Evolutionary conservation across 352 stramenopile genomes (phyloP).

Genomic region (Phytophthora melonis): DNA sequence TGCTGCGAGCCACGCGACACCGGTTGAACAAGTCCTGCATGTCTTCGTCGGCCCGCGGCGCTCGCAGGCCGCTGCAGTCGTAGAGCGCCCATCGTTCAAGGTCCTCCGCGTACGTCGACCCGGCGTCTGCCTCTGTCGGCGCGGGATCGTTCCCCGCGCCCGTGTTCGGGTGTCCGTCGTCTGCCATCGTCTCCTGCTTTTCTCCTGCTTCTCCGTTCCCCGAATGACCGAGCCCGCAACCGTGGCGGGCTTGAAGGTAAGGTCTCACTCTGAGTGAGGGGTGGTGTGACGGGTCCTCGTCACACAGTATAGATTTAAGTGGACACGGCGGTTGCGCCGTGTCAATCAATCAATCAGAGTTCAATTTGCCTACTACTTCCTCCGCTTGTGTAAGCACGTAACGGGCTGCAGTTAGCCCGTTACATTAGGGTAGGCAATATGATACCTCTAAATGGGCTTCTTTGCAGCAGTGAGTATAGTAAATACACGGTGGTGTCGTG

Average conservation of each 20-base stretch:
- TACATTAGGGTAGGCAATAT: no score
- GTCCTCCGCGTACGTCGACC: not conserved
- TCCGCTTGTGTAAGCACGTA: not conserved
- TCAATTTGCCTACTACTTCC: not conserved
- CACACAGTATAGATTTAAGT: not conserved
- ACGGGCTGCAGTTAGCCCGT: not conserved
- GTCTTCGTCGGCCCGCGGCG: not conserved
- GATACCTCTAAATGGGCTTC: no score
- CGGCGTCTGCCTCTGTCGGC: not conserved
- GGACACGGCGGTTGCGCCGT: no score
- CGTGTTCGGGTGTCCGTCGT: not conserved
- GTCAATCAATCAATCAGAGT: no score
- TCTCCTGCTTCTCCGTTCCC: not conserved
- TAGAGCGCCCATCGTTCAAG: not conserved
- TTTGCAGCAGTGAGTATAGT: no score
- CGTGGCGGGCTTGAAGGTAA: no score
- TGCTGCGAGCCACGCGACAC: not conserved
- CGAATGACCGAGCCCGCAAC: not conserved
- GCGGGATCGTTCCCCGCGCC: not conserved
- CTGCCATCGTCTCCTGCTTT: not conserved
- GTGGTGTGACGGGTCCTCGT: no score
- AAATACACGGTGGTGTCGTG: no score
- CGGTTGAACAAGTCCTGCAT: not conserved
- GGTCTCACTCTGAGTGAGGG: no score
- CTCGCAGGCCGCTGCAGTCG: not conserved